Evolutionary conservation across 78 protist species (phyloP).

Genomic region (Planoprotostelium fungivorum): DNA sequence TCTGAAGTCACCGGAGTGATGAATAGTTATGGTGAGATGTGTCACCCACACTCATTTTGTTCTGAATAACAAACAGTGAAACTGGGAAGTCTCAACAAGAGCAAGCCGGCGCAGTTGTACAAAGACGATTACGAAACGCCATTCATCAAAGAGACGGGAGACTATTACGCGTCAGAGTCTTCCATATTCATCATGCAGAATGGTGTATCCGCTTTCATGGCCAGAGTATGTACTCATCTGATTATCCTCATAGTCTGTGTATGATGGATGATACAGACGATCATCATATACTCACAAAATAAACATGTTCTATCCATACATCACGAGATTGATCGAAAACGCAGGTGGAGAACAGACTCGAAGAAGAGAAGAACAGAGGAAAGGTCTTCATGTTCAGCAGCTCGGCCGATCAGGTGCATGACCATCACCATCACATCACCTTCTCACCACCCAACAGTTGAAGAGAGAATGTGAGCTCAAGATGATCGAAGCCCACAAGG

Average conservation of each 20-base stretch:
- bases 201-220: constrained; percentile 38
- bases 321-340: too few species aligned
- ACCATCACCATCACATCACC: not conserved
- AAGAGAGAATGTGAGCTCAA: constrained; percentile 22
- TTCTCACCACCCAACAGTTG: not conserved
- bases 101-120: constrained; percentile 34
- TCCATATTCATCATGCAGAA: constrained; percentile 18
- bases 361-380: constrained; percentile 39
- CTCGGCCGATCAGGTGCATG: constrained; percentile 1
- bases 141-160: constrained; percentile 20
- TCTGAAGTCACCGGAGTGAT: constrained; percentile 38
- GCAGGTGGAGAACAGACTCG: constrained; percentile 58
- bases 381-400: constrained; percentile 19
- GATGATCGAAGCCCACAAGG: constrained; percentile 44
- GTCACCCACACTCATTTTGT: not conserved
- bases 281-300: too few species aligned
- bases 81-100: constrained; percentile 38
- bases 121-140: constrained; percentile 42
- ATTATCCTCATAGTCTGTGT: too few species aligned
- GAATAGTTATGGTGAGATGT: constrained; percentile 5
- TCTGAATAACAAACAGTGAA: constrained; percentile 20
- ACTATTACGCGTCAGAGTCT: constrained; percentile 59
- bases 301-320: too few species aligned
- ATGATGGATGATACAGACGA: too few species aligned
- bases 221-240: not conserved